Evolutionary conservation across 768 basidiomycete genomes (phyloP).

Genomic region (Collybiopsis confluens): DNA sequence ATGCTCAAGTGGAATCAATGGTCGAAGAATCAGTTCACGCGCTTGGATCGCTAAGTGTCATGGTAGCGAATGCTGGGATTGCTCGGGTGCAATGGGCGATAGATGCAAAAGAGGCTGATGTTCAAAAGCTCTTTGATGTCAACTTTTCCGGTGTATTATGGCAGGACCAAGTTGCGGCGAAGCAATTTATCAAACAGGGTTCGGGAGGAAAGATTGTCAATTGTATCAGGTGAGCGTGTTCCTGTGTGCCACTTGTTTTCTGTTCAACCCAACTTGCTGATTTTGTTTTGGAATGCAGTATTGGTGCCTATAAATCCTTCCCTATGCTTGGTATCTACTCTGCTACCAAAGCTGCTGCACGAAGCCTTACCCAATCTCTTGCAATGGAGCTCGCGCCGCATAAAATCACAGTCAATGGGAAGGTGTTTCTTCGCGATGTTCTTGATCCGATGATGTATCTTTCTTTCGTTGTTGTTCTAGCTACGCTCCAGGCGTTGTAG

Average conservation of each 20-base stretch:
- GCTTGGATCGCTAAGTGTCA: constrained; percentile 11
- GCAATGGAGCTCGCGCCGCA: constrained; percentile 20
- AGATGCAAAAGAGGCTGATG: constrained; percentile 12
- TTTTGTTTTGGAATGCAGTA: not conserved
- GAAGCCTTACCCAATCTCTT: constrained; percentile 10
- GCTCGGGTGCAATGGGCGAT: not conserved
- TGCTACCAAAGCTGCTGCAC: constrained; percentile 10
- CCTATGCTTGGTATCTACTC: constrained; percentile 2
- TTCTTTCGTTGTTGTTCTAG: no score
- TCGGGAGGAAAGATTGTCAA: constrained; percentile 32
- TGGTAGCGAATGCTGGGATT: constrained; percentile 44
- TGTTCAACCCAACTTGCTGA: not conserved
- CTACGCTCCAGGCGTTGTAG: constrained; percentile 25
- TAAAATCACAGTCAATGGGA: constrained; percentile 27
- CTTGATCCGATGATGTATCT: no score
- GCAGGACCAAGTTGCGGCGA: constrained; percentile 29
- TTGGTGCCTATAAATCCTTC: not conserved
- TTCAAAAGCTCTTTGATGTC: constrained; percentile 19
- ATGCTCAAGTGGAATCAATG: not conserved
- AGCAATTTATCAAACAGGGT: constrained; percentile 31
- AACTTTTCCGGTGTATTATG: constrained; percentile 26
- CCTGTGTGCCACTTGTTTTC: no score
- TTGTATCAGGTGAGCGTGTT: constrained; percentile 8
- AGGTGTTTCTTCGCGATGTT: not conserved
- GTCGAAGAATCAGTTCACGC: constrained; percentile 7